Evolutionary conservation across 331 rosid species (phyloP), one percentile per base, ranked within the genome.

Genomic region (Rosa hybrid): DNA sequence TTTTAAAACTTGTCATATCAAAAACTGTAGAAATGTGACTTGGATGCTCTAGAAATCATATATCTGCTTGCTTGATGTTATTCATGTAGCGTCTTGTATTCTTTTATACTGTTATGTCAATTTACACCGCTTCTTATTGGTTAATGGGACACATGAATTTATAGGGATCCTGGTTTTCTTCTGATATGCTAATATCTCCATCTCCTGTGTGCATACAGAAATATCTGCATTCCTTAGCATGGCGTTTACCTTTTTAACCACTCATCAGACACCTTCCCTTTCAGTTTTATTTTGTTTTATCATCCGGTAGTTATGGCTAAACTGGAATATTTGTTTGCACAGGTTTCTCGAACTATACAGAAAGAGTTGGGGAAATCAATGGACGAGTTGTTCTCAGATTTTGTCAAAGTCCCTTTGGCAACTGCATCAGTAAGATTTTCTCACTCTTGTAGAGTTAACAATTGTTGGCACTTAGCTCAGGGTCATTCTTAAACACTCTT

Each of bases 401-500:
- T 96, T 87, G 89, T 85, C 71, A 72, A 88, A 46, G 83, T 75
- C 81, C 97, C 99, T 80, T 86, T 96, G 88, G 99, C 99, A 81
- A 96, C 99, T 41, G 99, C 98, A 77, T 96, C 99, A 1, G 99
- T 96, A 96, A 87, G 97, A 82, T 80, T 79, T 75, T 80, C 48
- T 23, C 39, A 59, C 79, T 81, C 56, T 76, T 23, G 70, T 81
- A 49, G 76, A 79, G 80, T 81, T 72, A 74, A 80, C 74, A 34
- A 62, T 78, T 76, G 12, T 57, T 20, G 60, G 44, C 75, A 80
- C 72, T 80, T 81, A 45, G 76, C 62, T 68, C 69, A 63, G 70
- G 65, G 68, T 82, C 65, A 75, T 76, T 39, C 7, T 12, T 41
- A 30, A 30, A 41, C 18, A 73, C 77, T 68, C 72, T 84, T 20